Evolutionary conservation across 345 rosid genomes (phyloP).

Genomic region (Mallotus nudiflorus): DNA sequence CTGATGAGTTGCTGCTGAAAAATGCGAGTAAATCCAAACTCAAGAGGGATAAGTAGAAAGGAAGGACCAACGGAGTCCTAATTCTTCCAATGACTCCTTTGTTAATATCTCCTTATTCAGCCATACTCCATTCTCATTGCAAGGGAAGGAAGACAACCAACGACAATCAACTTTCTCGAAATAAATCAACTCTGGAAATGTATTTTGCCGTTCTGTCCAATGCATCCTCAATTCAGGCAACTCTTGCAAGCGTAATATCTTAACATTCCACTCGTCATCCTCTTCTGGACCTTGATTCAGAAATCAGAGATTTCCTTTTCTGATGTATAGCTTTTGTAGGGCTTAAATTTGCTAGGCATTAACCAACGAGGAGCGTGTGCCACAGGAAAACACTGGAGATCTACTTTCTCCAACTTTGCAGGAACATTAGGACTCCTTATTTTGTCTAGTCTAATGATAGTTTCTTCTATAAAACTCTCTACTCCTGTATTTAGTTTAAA

Average conservation of each 20-base stretch:
- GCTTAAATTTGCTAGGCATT: background rate
- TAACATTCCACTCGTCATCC: conserved; percentile 13
- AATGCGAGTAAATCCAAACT: too few species aligned
- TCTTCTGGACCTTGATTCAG: conserved; percentile 2
- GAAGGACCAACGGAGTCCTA: conserved; percentile 9
- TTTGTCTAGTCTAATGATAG: too few species aligned
- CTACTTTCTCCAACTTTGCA: conserved; percentile 25
- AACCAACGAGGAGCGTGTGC: conserved; percentile 20
- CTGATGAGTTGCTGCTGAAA: too few species aligned
- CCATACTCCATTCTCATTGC: conserved; percentile 40
- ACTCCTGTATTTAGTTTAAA: too few species aligned
- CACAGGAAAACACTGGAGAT: conserved; percentile 36
- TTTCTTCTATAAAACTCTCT: too few species aligned
- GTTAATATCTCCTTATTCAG: background rate
- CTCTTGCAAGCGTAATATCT: conserved; percentile 34
- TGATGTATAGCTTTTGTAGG: conserved; percentile 37
- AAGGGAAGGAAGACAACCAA: conserved; percentile 36
- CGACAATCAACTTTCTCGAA: conserved; percentile 43
- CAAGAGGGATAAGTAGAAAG: background rate
- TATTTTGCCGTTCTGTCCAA: conserved; percentile 21
- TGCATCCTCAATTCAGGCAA: conserved; percentile 30
- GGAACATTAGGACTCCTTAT: conserved; percentile 31
- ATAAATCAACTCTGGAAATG: conserved; percentile 31
- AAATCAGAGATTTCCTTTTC: conserved; percentile 32
- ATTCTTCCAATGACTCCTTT: background rate